These are phyloP conservation scores for Rhizophagus clarus DNA, from an alignment of 192 early-diverging fungal genomes.

Conservation along the genomic window DNA sequence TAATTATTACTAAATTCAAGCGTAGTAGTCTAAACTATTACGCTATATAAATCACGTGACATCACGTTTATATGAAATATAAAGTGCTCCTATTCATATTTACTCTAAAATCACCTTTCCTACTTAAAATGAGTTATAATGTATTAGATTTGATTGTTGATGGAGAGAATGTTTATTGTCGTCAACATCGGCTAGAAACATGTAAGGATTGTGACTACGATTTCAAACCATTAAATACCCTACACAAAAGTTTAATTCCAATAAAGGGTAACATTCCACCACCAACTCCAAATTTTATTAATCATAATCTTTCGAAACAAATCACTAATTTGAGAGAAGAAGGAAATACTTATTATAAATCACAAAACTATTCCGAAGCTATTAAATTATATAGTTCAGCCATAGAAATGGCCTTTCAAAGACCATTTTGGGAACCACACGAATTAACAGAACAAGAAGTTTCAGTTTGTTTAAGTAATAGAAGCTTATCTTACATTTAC, in stretches of 20 bases:
- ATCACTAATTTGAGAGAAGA: constrained; percentile 64
- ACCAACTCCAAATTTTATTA: constrained; percentile 64
- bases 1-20: too few relatives aligned
- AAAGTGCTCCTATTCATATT: too few relatives aligned
- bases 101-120: background rate
- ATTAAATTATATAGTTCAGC: constrained; percentile 88
- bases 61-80: too few relatives aligned
- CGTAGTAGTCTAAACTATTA: too few relatives aligned
- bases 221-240: constrained; percentile 64
- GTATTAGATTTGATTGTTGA: background rate
- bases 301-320: constrained; percentile 56
- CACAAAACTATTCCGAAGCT: constrained; percentile 80
- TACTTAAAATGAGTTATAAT: background rate
- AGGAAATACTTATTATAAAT: constrained; percentile 87
- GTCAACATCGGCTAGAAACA: constrained; percentile 59
- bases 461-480: constrained; percentile 63
- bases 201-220: constrained; percentile 65
- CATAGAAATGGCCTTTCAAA: constrained; percentile 71
- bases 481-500: constrained; percentile 66
- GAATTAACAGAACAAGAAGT: constrained; percentile 67
- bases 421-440: constrained; percentile 76
- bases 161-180: constrained; percentile 62
- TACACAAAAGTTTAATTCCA: constrained; percentile 62
- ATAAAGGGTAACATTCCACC: constrained; percentile 68
- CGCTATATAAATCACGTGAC: too few relatives aligned